Evolutionary conservation across 1,139 yeast species (phyloP).

Genomic region (Protomyces gravidus): DNA sequence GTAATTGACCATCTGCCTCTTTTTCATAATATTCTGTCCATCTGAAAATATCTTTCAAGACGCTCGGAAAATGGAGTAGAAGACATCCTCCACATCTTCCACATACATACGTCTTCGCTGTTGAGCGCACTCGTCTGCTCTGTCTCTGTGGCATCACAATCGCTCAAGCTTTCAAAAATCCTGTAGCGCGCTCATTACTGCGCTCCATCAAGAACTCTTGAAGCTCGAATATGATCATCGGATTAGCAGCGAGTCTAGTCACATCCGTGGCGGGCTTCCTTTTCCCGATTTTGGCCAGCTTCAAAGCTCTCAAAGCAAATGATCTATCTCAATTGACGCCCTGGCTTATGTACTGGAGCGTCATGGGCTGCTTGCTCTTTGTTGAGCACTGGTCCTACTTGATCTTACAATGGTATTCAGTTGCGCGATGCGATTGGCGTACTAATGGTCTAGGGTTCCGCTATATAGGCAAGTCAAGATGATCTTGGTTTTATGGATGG

Average conservation of each 20-base stretch:
- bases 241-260: slow-evolving; percentile 16
- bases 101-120: too few relatives aligned
- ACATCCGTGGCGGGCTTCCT: slow-evolving; percentile 45
- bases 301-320: slow-evolving; percentile 50
- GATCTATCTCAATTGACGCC: slow-evolving; percentile 50
- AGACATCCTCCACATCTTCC: too few relatives aligned
- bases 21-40: neutral
- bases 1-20: too few relatives aligned
- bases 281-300: slow-evolving; percentile 59
- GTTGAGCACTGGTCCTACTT: slow-evolving; percentile 47
- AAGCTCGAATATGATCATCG: slow-evolving; percentile 12
- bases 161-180: too few relatives aligned
- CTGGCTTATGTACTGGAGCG: slow-evolving; percentile 64
- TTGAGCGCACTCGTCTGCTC: neutral
- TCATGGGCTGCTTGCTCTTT: slow-evolving; percentile 46
- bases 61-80: too few relatives aligned
- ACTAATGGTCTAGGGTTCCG: slow-evolving; percentile 43
- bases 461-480: slow-evolving; percentile 48
- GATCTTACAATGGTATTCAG: slow-evolving; percentile 37
- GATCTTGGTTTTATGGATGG: slow-evolving; percentile 49
- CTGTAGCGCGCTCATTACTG: too few relatives aligned
- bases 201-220: too few relatives aligned
- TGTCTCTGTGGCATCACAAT: too few relatives aligned
- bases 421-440: neutral
- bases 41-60: neutral